A percentile compares a stretch with the other conserved stretches of the same genome.
These are phyloP conservation scores for Buddleja alternifolia DNA, from an alignment of 257 asterid species.

Conservation along the genomic window DNA sequence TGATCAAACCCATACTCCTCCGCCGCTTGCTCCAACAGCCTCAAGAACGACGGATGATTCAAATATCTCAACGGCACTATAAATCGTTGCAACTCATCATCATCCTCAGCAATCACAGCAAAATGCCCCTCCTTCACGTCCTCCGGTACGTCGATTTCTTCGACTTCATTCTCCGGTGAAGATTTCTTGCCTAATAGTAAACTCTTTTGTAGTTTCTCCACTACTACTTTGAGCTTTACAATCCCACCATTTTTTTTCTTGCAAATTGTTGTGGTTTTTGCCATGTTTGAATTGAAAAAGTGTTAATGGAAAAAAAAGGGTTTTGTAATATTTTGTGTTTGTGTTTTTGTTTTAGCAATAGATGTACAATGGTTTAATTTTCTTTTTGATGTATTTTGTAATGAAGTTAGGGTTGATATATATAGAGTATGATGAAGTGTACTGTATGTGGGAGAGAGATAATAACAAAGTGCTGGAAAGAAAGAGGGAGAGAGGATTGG, in stretches of 20 bases:
- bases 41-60: conserved; percentile 58
- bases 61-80: conserved; percentile 63
- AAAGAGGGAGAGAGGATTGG: conserved; percentile 11
- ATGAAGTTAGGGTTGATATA: conserved; percentile 19
- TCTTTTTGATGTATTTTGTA: neutral
- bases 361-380: neutral
- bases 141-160: conserved; percentile 41
- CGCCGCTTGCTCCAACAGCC: conserved; percentile 67
- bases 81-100: conserved; percentile 54
- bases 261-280: conserved; percentile 15
- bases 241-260: conserved; percentile 40
- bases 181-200: conserved; percentile 41
- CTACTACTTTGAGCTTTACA: conserved; percentile 52
- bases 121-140: conserved; percentile 58
- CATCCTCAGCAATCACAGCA: conserved; percentile 42
- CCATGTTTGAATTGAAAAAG: conserved; percentile 19
- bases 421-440: conserved; percentile 17
- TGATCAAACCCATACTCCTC: conserved; percentile 81
- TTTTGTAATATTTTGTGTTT: too few relatives aligned
- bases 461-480: neutral
- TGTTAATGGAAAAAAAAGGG: too few relatives aligned
- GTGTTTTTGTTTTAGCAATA: neutral
- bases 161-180: conserved; percentile 18
- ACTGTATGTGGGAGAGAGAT: too few relatives aligned
- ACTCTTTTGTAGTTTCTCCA: conserved; percentile 56